Evolutionary conservation across 768 basidiomycete species (phyloP).

Genomic region (Mycena polygramma): DNA sequence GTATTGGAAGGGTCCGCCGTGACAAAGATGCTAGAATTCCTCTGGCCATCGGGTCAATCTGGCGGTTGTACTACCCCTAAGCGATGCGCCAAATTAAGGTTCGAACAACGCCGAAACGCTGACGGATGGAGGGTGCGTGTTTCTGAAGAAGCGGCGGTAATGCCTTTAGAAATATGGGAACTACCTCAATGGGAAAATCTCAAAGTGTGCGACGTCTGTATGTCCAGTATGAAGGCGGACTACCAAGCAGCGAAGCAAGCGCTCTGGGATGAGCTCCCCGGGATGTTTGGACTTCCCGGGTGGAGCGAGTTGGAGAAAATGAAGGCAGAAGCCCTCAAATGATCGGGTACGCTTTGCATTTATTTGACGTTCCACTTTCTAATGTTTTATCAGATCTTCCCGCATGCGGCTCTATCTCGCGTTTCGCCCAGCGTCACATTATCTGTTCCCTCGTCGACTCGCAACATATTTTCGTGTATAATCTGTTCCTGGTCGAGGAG

Average conservation of each 20-base stretch:
- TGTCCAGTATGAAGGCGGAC: not conserved
- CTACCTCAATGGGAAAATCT: not conserved
- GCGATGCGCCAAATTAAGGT: not conserved
- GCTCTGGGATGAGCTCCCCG: conserved; percentile 10
- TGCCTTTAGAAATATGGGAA: conserved; percentile 6
- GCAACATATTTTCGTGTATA: too few relatives aligned
- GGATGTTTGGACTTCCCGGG: not conserved
- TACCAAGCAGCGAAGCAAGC: not conserved
- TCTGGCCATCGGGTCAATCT: not conserved
- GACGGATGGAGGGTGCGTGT: not conserved
- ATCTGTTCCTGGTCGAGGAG: too few relatives aligned
- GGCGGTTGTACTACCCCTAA: too few relatives aligned
- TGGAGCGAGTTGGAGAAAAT: conserved; percentile 20
- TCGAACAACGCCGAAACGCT: not conserved
- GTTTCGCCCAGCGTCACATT: too few relatives aligned
- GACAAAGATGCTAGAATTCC: conserved; percentile 39
- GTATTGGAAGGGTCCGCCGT: not conserved
- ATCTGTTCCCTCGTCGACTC: too few relatives aligned
- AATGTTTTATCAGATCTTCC: too few relatives aligned
- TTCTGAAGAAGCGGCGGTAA: not conserved
- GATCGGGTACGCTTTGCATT: not conserved
- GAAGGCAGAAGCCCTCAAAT: not conserved
- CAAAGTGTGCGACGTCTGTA: conserved; percentile 1
- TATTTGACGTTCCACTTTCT: too few relatives aligned
- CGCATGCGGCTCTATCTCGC: too few relatives aligned